phyloP scores from a whole-genome alignment of 495 filamentous ascomycete species.

The Neurospora sp. region DNA sequence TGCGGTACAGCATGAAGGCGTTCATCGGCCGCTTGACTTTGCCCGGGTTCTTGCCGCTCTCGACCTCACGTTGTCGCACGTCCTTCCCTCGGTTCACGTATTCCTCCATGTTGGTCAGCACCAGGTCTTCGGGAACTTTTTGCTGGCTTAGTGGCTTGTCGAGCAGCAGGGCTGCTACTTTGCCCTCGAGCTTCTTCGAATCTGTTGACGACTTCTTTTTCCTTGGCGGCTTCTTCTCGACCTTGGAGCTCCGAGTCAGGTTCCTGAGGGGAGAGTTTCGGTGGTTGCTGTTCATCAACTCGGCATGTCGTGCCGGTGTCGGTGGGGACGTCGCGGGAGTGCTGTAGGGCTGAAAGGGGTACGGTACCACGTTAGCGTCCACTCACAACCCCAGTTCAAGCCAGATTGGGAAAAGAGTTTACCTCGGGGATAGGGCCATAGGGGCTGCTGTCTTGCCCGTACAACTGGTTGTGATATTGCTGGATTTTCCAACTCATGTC shows the following conservation, averaged over 20 bases:
- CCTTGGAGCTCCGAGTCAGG: constrained; percentile 12
- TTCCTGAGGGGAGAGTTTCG: constrained; percentile 7
- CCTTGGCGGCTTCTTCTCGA: constrained; percentile 27
- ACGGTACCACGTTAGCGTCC: constrained; percentile 6
- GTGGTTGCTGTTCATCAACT: constrained; percentile 16
- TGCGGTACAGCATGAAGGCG: constrained; percentile 96
- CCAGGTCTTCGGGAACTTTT: constrained; percentile 50
- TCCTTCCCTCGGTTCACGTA: constrained; percentile 68
- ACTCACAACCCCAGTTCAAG: neutral
- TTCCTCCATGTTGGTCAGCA: constrained; percentile 58
- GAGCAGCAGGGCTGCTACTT: constrained; percentile 44
- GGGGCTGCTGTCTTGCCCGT: constrained; percentile 22
- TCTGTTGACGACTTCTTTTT: constrained; percentile 25
- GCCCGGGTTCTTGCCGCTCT: constrained; percentile 54
- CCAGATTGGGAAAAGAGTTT: neutral
- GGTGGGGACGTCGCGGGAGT: constrained; percentile 42
- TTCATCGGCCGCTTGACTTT: constrained; percentile 93
- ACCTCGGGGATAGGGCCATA: constrained; percentile 24
- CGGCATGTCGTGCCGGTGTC: constrained; percentile 29
- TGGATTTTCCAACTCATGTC: constrained; percentile 5
- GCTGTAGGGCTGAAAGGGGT: constrained; percentile 30
- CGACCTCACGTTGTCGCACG: constrained; percentile 55
- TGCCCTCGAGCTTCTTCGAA: neutral
- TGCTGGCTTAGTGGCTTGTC: constrained; percentile 60
- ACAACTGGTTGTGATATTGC: constrained; percentile 27